These are phyloP conservation scores for Grifola frondosa DNA, from an alignment of 1,284 basidiomycete species.

Conservation along the genomic window DNA sequence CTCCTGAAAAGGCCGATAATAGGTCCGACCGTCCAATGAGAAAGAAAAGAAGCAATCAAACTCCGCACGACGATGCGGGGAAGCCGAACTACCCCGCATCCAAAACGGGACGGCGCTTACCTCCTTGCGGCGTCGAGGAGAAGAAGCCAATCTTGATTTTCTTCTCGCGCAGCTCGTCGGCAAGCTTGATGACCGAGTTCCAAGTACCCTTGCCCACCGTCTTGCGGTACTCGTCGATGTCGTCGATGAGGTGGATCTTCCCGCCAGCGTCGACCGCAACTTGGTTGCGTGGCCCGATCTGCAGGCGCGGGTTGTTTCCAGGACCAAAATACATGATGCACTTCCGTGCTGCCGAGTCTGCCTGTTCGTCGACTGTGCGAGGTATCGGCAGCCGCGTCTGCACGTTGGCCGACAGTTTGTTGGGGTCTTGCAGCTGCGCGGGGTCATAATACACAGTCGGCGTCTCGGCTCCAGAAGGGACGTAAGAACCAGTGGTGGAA, in stretches of 20 bases:
- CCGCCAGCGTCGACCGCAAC: slow-evolving; percentile 78
- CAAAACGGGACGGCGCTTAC: slow-evolving; percentile 35
- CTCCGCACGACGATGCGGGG: slow-evolving; percentile 17
- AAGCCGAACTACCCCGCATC: slow-evolving; percentile 10
- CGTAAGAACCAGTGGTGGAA: slow-evolving; percentile 71
- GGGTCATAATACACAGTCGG: slow-evolving; percentile 65
- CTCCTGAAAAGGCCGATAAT: slow-evolving; percentile 49
- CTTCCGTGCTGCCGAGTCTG: slow-evolving; percentile 80
- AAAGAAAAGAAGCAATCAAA: slow-evolving; percentile 23
- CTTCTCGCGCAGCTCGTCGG: slow-evolving; percentile 78
- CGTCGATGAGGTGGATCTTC: slow-evolving; percentile 78
- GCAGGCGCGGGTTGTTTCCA: slow-evolving; percentile 75
- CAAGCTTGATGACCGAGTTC: slow-evolving; percentile 75
- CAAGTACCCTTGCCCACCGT: slow-evolving; percentile 71
- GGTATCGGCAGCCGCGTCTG: slow-evolving; percentile 65
- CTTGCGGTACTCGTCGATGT: slow-evolving; percentile 67
- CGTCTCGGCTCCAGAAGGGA: slow-evolving; percentile 71
- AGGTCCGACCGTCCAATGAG: slow-evolving; percentile 7
- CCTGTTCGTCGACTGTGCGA: slow-evolving; percentile 78
- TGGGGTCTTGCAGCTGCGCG: slow-evolving; percentile 41
- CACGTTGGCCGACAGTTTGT: slow-evolving; percentile 44
- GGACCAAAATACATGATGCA: slow-evolving; percentile 80
- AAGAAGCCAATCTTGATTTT: slow-evolving; percentile 87
- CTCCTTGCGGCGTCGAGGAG: slow-evolving; percentile 88
- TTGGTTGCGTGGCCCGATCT: slow-evolving; percentile 76